Base-by-base conservation (phyloP, 2,329 filamentous ascomycete genomes). In the Calonectria ilicicola region DNA sequence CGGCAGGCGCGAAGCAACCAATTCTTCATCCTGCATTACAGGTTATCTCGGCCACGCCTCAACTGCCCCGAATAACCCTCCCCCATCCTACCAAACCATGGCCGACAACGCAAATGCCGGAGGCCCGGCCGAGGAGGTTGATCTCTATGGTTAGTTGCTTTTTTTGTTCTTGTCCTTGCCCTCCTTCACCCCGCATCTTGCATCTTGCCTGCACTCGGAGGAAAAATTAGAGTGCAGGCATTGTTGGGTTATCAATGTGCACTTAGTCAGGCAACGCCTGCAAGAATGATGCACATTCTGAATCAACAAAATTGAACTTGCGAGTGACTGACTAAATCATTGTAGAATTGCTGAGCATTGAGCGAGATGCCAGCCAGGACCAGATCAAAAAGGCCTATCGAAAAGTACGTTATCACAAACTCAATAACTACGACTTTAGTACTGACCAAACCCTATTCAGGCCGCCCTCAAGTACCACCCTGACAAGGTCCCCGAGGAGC, bases 371-470 rank as follows among this genome's bases (percentile, higher is more conserved):
- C 65, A 92, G 89, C 74, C 93, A 93, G 80, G 91, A 93, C 69
- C 94, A 98, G 80, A 94, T 98, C 85, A 97, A 97, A 84, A 98
- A 98, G 86, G 96, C 96, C 74, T 98, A 98, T 86, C 94, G 96
- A 86, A 98, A 98, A 91, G 96, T 96, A 79, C 79, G 86, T 82
- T 65, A n/a, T 67, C 58, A 67, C 69, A 32, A 69, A 12, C 27
- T 17, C 21, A 72, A 9, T 21, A 17, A 15, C 17, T 12, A 51
- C n/a, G 3, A 35, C 23, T 21, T 27, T 40, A 29, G 29, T 56
- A 66, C 74, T 72, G 51, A 77, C 72, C 73, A n/a, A 56, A 14
- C 21, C 71, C 7, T 67, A 70, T 35, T 67, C 78, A 97, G 95
- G 93, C 95, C 76, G 95, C 96, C 15, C 90, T 98, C 67, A 91